Percentiles rank a stretch among this genome's conserved stretches.
Conservation (phyloP, 148 eudicot species). For the Persicaria maculosa region DNA sequence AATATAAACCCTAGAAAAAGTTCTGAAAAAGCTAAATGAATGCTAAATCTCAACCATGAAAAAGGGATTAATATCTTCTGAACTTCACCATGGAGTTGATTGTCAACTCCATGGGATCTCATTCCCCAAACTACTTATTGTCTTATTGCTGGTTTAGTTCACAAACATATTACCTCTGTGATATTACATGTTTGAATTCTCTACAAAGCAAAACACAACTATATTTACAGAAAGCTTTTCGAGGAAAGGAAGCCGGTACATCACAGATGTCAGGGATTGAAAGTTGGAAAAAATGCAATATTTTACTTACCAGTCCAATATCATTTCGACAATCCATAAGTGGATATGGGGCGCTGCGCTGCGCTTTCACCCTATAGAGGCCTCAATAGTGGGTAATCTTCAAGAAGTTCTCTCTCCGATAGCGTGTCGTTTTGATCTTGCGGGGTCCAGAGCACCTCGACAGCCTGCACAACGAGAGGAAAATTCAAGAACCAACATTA, state of each 20-base stretch:
- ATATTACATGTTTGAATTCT: too few species aligned
- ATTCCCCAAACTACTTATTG: too few species aligned
- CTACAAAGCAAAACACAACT: not conserved
- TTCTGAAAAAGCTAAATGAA: too few species aligned
- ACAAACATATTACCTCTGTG: too few species aligned
- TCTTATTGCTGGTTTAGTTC: too few species aligned
- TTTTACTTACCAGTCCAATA: not conserved
- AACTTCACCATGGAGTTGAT: too few species aligned
- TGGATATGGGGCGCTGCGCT: not conserved
- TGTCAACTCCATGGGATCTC: too few species aligned
- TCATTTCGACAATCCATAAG: not conserved
- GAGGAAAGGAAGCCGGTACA: not conserved
- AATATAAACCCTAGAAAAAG: too few species aligned
- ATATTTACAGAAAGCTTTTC: not conserved
- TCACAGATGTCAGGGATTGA: not conserved
- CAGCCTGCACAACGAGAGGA: slow-evolving; percentile 6
- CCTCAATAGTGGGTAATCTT: slow-evolving; percentile 20
- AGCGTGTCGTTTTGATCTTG: slow-evolving; percentile 18
- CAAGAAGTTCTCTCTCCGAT: slow-evolving; percentile 19
- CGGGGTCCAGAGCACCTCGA: slow-evolving; percentile 21
- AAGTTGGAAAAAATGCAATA: not conserved
- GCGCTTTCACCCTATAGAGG: not conserved
- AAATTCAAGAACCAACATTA: not conserved
- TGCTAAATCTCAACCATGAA: too few species aligned
- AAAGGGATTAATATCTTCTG: too few species aligned